Percentiles rank a stretch among this genome's conserved stretches.
Conservation (phyloP, 2,329 filamentous ascomycete species). For the Hypomyces rosellus region DNA sequence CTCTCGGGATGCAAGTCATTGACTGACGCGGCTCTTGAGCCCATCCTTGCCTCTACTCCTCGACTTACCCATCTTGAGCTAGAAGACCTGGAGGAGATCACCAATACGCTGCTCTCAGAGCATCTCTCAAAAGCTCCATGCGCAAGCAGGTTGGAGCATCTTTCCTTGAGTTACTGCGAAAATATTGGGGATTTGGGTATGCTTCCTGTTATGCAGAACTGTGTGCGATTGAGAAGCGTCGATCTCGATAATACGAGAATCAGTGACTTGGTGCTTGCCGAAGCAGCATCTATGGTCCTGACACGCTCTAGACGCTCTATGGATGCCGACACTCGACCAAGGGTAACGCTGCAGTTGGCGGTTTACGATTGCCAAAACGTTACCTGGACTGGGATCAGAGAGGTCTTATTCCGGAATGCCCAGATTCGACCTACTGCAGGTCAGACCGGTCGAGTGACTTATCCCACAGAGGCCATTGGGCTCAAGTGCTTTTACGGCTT, state of each 20-base stretch:
- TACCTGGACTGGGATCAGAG: constrained; percentile 85
- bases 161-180: constrained; percentile 89
- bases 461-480: constrained; percentile 71
- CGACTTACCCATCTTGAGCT: constrained; percentile 80
- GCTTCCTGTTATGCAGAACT: constrained; percentile 73
- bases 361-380: constrained; percentile 90
- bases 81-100: constrained; percentile 74
- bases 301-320: constrained; percentile 48
- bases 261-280: constrained; percentile 76
- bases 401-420: constrained; percentile 79
- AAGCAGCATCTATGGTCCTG: constrained; percentile 76
- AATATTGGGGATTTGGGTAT: constrained; percentile 76
- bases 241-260: constrained; percentile 93
- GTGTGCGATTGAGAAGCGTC: constrained; percentile 60
- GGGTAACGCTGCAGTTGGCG: constrained; percentile 65
- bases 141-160: constrained; percentile 63
- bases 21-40: constrained; percentile 65
- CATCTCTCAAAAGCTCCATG: constrained; percentile 73
- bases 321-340: constrained; percentile 36
- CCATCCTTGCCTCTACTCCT: constrained; percentile 68
- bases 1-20: constrained; percentile 71
- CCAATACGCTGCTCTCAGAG: constrained; percentile 65
- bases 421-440: constrained; percentile 53
- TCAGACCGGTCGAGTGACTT: constrained; percentile 40
- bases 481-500: constrained; percentile 94